A percentile compares a stretch with the other conserved stretches of the same genome.
phyloP scores from a whole-genome alignment of 1,139 yeast genomes.

The Pichia sp. region DNA sequence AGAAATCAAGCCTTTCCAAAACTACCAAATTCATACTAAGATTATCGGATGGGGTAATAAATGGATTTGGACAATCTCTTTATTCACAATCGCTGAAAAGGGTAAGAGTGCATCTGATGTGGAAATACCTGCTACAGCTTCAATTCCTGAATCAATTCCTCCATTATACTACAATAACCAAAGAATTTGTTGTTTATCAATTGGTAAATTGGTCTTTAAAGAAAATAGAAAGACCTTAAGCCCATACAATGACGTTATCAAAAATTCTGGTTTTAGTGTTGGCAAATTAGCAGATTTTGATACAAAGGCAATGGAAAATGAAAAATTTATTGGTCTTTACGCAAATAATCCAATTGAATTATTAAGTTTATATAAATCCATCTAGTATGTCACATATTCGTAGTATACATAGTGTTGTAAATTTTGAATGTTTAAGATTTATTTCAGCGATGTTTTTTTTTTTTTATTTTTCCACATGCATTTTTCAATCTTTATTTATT shows the following conservation, averaged over 20 bases:
- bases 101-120: neutral
- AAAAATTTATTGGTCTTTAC: neutral
- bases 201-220: slow-evolving; percentile 78
- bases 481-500: too few species aligned
- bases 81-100: slow-evolving; percentile 34
- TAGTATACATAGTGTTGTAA: too few species aligned
- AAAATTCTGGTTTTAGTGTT: neutral
- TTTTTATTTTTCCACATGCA: neutral
- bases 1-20: slow-evolving; percentile 64
- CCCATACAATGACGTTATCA: slow-evolving; percentile 26
- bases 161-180: slow-evolving; percentile 7
- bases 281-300: neutral
- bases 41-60: slow-evolving; percentile 82
- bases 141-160: slow-evolving; percentile 4
- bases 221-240: slow-evolving; percentile 35
- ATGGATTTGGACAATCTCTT: slow-evolving; percentile 71
- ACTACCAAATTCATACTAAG: slow-evolving; percentile 49
- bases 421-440: neutral
- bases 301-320: neutral
- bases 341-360: slow-evolving; percentile 4
- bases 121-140: neutral
- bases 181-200: slow-evolving; percentile 41
- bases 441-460: neutral
- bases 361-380: slow-evolving; percentile 4
- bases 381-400: neutral